Evolutionary conservation across 169 alveolate genomes (phyloP).

Genomic region (Perkinsus olseni): DNA sequence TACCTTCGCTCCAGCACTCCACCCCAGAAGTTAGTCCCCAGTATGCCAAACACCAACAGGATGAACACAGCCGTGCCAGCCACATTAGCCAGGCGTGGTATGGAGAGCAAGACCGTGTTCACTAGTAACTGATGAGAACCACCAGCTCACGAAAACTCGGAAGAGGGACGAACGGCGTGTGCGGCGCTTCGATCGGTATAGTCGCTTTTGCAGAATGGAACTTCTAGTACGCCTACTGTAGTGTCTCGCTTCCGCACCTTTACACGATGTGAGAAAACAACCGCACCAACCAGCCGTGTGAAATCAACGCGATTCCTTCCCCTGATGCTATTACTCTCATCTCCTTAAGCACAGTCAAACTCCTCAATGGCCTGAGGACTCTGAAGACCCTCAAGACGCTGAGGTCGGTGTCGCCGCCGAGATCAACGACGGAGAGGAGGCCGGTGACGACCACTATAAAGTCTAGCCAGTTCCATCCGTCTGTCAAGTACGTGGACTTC

Average conservation of each 20-base stretch:
- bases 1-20: not conserved
- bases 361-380: constrained; percentile 49
- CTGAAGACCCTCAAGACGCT: constrained; percentile 41
- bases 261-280: too few relatives aligned
- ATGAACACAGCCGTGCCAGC: not conserved
- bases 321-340: constrained; percentile 42
- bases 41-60: not conserved
- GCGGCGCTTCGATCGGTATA: too few relatives aligned
- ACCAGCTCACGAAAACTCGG: too few relatives aligned
- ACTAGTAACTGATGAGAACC: constrained; percentile 3
- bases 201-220: too few relatives aligned
- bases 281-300: too few relatives aligned
- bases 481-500: constrained; percentile 44
- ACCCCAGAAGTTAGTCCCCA: not conserved
- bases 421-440: constrained; percentile 1
- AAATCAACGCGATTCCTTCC: too few relatives aligned
- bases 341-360: constrained; percentile 39
- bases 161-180: too few relatives aligned
- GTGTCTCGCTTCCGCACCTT: not conserved
- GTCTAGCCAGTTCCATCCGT: constrained; percentile 57
- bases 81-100: constrained; percentile 26
- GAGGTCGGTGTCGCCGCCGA: constrained; percentile 18
- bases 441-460: constrained; percentile 46
- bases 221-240: too few relatives aligned
- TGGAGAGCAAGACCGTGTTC: constrained; percentile 27